phyloP scores from a whole-genome alignment of 2,329 filamentous ascomycete genomes.

The Xylaria sp. region DNA sequence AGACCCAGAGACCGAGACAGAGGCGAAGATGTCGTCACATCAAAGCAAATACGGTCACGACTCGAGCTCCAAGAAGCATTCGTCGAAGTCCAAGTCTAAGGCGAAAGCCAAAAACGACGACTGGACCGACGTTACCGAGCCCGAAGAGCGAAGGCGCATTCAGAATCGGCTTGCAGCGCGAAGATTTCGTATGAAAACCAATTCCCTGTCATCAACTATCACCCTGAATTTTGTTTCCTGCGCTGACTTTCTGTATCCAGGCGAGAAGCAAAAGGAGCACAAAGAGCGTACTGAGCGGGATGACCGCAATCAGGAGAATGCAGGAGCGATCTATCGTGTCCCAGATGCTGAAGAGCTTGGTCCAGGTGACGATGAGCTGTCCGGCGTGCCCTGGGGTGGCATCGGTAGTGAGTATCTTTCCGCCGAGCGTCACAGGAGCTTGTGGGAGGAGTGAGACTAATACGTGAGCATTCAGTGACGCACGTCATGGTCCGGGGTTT shows the following conservation, averaged over 20 bases:
- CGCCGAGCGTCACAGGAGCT: neutral
- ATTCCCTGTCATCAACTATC: constrained; percentile 28
- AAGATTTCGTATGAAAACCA: constrained; percentile 72
- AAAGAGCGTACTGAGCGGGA: constrained; percentile 74
- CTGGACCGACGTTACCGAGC: constrained; percentile 77
- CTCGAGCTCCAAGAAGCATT: constrained; percentile 48
- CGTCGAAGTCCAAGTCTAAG: constrained; percentile 53
- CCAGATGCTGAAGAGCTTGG: constrained; percentile 68
- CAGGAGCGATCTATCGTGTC: constrained; percentile 71
- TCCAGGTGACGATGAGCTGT: constrained; percentile 62
- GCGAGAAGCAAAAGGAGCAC: constrained; percentile 75
- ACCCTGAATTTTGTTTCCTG: constrained; percentile 2
- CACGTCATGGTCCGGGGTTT: constrained; percentile 64
- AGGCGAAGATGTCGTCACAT: constrained; percentile 41
- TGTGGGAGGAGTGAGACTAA: constrained; percentile 18
- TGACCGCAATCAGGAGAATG: constrained; percentile 70
- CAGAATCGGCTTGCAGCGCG: constrained; percentile 81
- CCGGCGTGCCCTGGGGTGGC: constrained; percentile 78
- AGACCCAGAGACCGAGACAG: constrained; percentile 32
- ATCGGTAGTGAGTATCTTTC: constrained; percentile 58
- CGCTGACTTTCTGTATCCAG: constrained; percentile 54
- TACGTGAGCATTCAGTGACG: constrained; percentile 53
- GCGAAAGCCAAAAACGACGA: constrained; percentile 62
- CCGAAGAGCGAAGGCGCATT: constrained; percentile 76
- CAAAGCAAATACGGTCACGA: constrained; percentile 54